Evolutionary conservation across 352 stramenopile species (phyloP).

Genomic region (Pythium coloratum): DNA sequence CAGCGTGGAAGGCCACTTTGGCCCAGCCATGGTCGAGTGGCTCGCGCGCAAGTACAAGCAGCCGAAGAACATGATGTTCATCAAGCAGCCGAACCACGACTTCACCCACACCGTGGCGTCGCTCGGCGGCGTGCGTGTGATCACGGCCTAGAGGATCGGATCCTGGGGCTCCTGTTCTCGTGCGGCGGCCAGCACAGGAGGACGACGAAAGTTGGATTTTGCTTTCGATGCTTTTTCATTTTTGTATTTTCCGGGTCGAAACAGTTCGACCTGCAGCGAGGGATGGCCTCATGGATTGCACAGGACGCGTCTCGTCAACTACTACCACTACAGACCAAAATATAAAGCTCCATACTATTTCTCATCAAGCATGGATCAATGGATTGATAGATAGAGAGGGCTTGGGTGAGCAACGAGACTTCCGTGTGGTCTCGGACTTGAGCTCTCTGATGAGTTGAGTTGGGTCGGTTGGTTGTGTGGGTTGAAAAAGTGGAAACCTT

Average conservation of each 20-base stretch:
- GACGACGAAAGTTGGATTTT: background rate
- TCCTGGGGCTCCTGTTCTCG: background rate
- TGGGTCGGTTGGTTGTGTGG: background rate
- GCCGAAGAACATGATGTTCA: constrained; percentile 96
- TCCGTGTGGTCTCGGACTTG: constrained; percentile 1
- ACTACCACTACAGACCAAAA: background rate
- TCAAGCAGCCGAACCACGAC: constrained; percentile 94
- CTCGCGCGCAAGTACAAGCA: constrained; percentile 87
- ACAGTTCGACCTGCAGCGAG: background rate
- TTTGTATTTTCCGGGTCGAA: constrained; percentile 5
- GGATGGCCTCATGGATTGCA: constrained; percentile 1
- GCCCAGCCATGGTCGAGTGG: constrained; percentile 92
- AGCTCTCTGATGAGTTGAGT: background rate
- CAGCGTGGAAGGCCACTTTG: constrained; percentile 83
- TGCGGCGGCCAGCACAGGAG: constrained; percentile 1
- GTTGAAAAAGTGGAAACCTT: constrained; percentile 2
- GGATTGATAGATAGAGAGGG: background rate
- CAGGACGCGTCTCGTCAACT: constrained; percentile 2
- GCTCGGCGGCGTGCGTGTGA: constrained; percentile 91
- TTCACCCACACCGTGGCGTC: constrained; percentile 92
- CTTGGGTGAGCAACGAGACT: background rate
- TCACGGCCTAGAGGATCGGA: constrained; percentile 63
- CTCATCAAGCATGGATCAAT: background rate
- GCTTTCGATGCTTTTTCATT: background rate
- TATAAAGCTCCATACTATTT: background rate